Evolutionary conservation across 805 yeast species (phyloP).

Genomic region (Wickerhamiella domercqiae): DNA sequence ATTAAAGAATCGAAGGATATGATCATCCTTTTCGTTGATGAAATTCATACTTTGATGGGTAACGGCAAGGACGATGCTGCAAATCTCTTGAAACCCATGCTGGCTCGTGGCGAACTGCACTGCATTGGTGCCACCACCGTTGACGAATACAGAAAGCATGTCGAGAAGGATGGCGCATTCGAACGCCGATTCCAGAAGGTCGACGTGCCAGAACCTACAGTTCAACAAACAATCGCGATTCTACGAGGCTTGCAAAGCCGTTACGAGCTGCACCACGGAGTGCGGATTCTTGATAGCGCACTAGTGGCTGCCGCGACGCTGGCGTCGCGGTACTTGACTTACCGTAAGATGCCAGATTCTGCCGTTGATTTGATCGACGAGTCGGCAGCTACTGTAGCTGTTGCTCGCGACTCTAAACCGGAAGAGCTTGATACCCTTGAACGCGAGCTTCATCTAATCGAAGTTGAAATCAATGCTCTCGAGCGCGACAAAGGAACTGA

Average conservation of each 20-base stretch:
- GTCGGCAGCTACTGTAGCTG: constrained; percentile 93
- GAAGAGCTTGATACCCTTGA: constrained; percentile 90
- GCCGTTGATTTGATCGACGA: constrained; percentile 95
- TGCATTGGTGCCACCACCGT: constrained; percentile 95
- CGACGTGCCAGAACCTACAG: constrained; percentile 87
- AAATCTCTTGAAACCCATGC: constrained; percentile 78
- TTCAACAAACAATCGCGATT: constrained; percentile 86
- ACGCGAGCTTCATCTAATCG: constrained; percentile 78
- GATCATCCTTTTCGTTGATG: constrained; percentile 88
- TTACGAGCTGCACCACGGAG: constrained; percentile 96
- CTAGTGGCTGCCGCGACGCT: constrained; percentile 86
- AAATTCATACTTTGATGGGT: constrained; percentile 99
- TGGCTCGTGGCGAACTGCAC: constrained; percentile 83
- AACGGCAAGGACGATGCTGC: constrained; percentile 97
- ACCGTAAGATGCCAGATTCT: constrained; percentile 90
- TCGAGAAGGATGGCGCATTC: constrained; percentile 91
- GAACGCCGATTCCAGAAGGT: constrained; percentile 94
- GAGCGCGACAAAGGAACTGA: constrained; percentile 89
- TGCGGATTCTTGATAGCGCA: constrained; percentile 86
- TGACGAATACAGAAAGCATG: constrained; percentile 82
- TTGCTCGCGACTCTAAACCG: constrained; percentile 94
- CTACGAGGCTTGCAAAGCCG: constrained; percentile 90
- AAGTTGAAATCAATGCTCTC: constrained; percentile 91
- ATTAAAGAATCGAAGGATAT: constrained; percentile 74
- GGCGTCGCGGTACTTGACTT: constrained; percentile 87